Evolutionary conservation across 1,284 basidiomycete species (phyloP).

Genomic region (Cystobasidium sp.): DNA sequence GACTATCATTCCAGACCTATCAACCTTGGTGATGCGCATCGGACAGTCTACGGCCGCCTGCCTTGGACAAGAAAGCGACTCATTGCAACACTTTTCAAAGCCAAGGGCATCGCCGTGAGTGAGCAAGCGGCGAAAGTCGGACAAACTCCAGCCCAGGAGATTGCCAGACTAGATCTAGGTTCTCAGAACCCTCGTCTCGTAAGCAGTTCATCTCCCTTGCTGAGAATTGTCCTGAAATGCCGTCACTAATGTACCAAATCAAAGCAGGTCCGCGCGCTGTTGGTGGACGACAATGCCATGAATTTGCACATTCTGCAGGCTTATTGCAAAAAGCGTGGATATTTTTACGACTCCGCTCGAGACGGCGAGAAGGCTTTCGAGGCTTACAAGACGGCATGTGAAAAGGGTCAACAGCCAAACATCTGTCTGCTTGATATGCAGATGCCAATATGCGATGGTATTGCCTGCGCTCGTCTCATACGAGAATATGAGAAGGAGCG

Average conservation of each 20-base stretch:
- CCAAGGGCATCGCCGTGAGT: background rate
- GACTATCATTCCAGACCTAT: background rate
- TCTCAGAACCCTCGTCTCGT: background rate
- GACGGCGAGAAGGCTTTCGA: slow-evolving; percentile 30
- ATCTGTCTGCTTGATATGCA: slow-evolving; percentile 28
- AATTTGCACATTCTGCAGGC: slow-evolving; percentile 22
- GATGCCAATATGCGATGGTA: slow-evolving; percentile 37
- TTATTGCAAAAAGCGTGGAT: slow-evolving; percentile 20
- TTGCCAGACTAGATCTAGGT: background rate
- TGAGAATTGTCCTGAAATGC: too few relatives aligned
- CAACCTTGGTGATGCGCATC: too few relatives aligned
- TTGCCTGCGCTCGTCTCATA: slow-evolving; percentile 14
- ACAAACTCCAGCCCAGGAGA: background rate
- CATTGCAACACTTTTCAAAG: background rate
- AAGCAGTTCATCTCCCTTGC: background rate
- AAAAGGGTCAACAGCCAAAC: background rate
- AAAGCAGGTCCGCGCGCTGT: slow-evolving; percentile 4
- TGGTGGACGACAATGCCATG: slow-evolving; percentile 34
- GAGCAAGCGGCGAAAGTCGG: background rate
- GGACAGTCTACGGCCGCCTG: background rate
- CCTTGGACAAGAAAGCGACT: slow-evolving; percentile 7
- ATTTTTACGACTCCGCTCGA: background rate
- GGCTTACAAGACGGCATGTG: background rate
- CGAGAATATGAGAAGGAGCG: slow-evolving; percentile 16
- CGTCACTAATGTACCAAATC: background rate